These are phyloP conservation scores for Rhodotorula babjevae DNA, from an alignment of 768 basidiomycete species.

Conservation along the genomic window DNA sequence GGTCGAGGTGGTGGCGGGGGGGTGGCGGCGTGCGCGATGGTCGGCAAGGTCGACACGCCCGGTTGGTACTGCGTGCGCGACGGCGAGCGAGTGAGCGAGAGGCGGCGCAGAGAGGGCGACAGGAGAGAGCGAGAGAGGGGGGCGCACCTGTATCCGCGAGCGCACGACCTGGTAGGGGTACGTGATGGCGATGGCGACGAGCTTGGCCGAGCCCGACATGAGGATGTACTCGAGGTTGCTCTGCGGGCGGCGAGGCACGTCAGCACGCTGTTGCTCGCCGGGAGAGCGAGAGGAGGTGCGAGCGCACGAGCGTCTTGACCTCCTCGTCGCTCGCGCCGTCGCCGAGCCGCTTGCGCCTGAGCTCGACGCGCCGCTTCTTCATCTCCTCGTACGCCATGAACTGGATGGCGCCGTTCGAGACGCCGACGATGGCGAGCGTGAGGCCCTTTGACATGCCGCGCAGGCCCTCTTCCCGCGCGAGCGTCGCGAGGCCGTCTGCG, in stretches of 20 bases:
- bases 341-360: slow-evolving; percentile 19
- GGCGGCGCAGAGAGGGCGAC: not conserved
- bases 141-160: slow-evolving; percentile 78
- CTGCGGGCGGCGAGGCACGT: slow-evolving; percentile 49
- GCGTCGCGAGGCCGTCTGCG: slow-evolving; percentile 66
- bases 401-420: slow-evolving; percentile 89
- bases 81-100: not conserved
- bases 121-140: not conserved
- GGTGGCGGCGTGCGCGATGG: not conserved
- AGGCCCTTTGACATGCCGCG: slow-evolving; percentile 82
- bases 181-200: slow-evolving; percentile 73
- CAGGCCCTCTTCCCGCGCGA: slow-evolving; percentile 68
- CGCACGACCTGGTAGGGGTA: slow-evolving; percentile 98
- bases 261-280: not conserved
- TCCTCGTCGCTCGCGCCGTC: slow-evolving; percentile 54
- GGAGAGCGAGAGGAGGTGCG: not conserved
- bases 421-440: slow-evolving; percentile 78
- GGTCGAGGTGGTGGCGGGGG: too few species aligned
- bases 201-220: slow-evolving; percentile 86
- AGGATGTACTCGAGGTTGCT: slow-evolving; percentile 84
- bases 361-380: slow-evolving; percentile 72
- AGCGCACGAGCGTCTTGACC: slow-evolving; percentile 78
- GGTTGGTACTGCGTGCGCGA: slow-evolving; percentile 23
- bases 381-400: slow-evolving; percentile 96
- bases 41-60: too few species aligned